phyloP scores from a whole-genome alignment of 805 yeast species.

The Ogataea haglerorum region DNA sequence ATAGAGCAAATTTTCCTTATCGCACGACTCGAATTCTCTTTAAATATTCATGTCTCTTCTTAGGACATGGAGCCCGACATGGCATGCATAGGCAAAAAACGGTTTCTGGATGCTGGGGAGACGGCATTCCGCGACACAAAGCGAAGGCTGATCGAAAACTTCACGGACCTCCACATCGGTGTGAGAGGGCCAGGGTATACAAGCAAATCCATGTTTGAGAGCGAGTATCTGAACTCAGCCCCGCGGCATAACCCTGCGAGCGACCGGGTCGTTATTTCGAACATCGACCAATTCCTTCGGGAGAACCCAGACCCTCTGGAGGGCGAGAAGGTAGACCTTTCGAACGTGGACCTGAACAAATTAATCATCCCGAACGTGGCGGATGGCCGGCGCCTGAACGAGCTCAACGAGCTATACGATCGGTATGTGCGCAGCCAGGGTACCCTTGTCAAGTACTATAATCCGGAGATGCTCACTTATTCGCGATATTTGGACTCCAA shows the following conservation, averaged over 20 bases:
- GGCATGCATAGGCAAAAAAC: slow-evolving; percentile 6
- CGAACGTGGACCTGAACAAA: slow-evolving; percentile 14
- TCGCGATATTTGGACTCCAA: slow-evolving; percentile 16
- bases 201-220: slow-evolving; percentile 12
- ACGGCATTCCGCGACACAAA: slow-evolving; percentile 3
- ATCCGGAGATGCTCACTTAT: slow-evolving; percentile 22
- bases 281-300: slow-evolving; percentile 25
- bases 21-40: slow-evolving; percentile 6
- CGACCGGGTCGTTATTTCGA: slow-evolving; percentile 20
- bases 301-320: slow-evolving; percentile 21
- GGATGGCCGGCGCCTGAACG: slow-evolving; percentile 11
- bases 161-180: slow-evolving; percentile 6
- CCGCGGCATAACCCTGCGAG: background rate
- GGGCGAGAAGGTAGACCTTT: slow-evolving; percentile 11
- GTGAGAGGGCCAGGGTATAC: background rate
- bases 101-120: slow-evolving; percentile 5
- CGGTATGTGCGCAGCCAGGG: slow-evolving; percentile 19
- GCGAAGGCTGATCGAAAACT: slow-evolving; percentile 7
- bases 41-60: background rate
- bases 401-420: slow-evolving; percentile 24
- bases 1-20: background rate
- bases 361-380: slow-evolving; percentile 12
- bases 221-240: slow-evolving; percentile 9
- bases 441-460: slow-evolving; percentile 25
- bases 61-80: slow-evolving; percentile 1